Conservation (phyloP, 805 yeast genomes). For the Zygosaccharomyces bisporus region DNA sequence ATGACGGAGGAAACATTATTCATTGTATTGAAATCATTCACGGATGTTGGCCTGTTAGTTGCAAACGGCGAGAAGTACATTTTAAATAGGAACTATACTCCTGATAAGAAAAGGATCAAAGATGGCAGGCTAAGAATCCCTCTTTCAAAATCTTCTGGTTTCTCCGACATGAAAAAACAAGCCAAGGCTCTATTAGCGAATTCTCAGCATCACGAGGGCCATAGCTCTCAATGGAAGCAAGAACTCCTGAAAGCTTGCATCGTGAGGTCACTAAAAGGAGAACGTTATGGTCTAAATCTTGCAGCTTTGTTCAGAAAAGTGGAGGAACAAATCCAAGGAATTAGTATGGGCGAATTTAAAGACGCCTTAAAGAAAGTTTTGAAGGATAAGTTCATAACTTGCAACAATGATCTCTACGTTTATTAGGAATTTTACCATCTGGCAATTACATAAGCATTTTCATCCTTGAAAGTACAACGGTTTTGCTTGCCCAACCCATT, state of each 20-base stretch:
- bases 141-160: slow-evolving; percentile 9
- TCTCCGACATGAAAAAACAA: neutral
- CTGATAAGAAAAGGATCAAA: slow-evolving; percentile 22
- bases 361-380: slow-evolving; percentile 25
- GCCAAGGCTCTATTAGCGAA: slow-evolving; percentile 3
- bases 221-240: slow-evolving; percentile 28
- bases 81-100: slow-evolving; percentile 23
- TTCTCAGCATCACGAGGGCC: slow-evolving; percentile 24
- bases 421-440: slow-evolving; percentile 5
- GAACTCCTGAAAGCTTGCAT: slow-evolving; percentile 30
- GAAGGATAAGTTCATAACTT: slow-evolving; percentile 13
- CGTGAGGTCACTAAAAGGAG: slow-evolving; percentile 25
- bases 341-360: slow-evolving; percentile 34
- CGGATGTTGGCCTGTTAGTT: slow-evolving; percentile 15
- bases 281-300: slow-evolving; percentile 11
- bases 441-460: neutral
- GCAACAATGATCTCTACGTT: slow-evolving; percentile 7
- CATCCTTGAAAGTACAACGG: slow-evolving; percentile 1
- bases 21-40: slow-evolving; percentile 23
- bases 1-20: slow-evolving; percentile 10
- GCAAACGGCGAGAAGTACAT: slow-evolving; percentile 9
- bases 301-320: slow-evolving; percentile 16
- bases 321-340: slow-evolving; percentile 20
- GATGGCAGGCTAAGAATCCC: slow-evolving; percentile 25
- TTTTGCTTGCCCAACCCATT: neutral